These are phyloP conservation scores for Psilocybe tampanensis DNA, from an alignment of 768 basidiomycete genomes.

Conservation along the genomic window DNA sequence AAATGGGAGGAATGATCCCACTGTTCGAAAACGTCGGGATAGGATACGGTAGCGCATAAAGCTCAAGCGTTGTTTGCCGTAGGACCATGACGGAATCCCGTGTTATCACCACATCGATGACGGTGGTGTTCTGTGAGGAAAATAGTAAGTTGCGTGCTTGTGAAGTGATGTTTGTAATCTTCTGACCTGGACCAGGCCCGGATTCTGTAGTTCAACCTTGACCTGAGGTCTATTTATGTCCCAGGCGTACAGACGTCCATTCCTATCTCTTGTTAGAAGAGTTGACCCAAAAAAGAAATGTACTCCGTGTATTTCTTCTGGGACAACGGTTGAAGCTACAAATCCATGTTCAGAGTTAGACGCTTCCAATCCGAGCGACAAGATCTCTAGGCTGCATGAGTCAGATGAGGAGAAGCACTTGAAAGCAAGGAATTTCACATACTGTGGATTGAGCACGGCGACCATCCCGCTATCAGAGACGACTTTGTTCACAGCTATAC, in stretches of 20 bases:
- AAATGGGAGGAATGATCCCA: conserved; percentile 42
- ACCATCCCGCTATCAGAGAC: conserved; percentile 32
- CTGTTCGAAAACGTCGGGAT: conserved; percentile 17
- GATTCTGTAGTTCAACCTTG: conserved; percentile 39
- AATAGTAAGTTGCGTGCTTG: background rate
- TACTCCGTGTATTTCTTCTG: conserved; percentile 33
- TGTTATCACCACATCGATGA: conserved; percentile 43
- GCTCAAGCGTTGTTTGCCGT: conserved; percentile 40
- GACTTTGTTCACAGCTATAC: conserved; percentile 49
- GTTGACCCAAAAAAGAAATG: conserved; percentile 38
- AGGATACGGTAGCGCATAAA: conserved; percentile 39
- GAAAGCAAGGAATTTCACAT: conserved; percentile 7
- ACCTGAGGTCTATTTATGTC: conserved; percentile 30
- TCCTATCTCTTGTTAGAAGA: conserved; percentile 37
- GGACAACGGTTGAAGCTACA: conserved; percentile 27
- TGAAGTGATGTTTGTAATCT: too few species aligned
- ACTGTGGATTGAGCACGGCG: conserved; percentile 47
- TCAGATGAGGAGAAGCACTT: background rate
- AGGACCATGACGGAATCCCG: conserved; percentile 48
- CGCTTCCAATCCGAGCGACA: conserved; percentile 40
- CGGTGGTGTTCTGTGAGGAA: conserved; percentile 5
- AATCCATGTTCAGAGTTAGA: conserved; percentile 40
- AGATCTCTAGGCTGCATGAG: conserved; percentile 40
- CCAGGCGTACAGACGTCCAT: conserved; percentile 38
- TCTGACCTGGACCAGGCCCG: conserved; percentile 31